Conservation (phyloP, 257 asterid species). For the Scutellaria baicalensis region DNA sequence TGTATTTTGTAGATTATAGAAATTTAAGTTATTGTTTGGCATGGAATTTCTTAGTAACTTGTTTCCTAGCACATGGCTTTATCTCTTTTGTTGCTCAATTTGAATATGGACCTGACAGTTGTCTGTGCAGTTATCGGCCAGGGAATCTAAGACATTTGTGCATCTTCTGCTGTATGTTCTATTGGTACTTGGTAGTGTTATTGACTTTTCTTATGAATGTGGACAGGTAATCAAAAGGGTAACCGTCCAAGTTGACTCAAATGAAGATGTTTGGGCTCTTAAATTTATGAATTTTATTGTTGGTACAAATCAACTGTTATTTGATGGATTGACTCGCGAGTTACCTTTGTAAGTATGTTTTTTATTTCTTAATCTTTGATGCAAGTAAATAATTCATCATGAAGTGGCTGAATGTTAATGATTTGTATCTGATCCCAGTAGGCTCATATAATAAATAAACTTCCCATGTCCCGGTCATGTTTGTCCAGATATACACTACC, state of each 20-base stretch:
- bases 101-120: background rate
- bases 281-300: conserved; percentile 65
- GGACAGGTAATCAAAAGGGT: conserved; percentile 64
- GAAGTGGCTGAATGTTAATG: conserved; percentile 2
- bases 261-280: conserved; percentile 79
- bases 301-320: conserved; percentile 66
- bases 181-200: background rate
- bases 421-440: background rate
- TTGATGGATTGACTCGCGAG: conserved; percentile 89
- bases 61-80: background rate
- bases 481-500: background rate
- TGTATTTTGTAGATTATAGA: background rate
- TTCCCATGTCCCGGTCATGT: background rate
- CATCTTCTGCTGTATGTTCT: conserved; percentile 1
- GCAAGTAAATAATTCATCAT: background rate
- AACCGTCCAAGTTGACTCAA: conserved; percentile 38
- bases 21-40: background rate
- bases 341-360: conserved; percentile 70
- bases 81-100: background rate
- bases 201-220: conserved; percentile 13
- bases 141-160: background rate
- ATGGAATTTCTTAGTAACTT: background rate
- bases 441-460: background rate
- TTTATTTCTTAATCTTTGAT: background rate
- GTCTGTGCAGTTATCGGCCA: background rate